A percentile compares a stretch with the other conserved stretches of the same genome.
phyloP scores from a whole-genome alignment of 768 basidiomycete species.

The Tricholoma sp. region DNA sequence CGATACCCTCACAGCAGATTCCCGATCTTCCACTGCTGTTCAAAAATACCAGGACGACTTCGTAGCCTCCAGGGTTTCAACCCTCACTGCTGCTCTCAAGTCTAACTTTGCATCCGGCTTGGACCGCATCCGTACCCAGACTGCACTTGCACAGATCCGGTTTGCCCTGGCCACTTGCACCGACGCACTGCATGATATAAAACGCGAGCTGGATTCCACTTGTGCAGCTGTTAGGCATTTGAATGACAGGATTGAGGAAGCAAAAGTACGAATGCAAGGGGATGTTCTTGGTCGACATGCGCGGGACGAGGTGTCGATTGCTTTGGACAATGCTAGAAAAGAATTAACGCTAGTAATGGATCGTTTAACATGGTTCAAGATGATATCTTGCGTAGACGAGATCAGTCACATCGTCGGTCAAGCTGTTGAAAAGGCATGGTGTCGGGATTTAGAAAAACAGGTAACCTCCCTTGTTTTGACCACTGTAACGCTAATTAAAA shows the following conservation, averaged over 20 bases:
- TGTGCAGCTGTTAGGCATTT: conserved; percentile 31
- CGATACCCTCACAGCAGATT: conserved; percentile 38
- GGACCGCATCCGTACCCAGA: conserved; percentile 27
- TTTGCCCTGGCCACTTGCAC: conserved; percentile 36
- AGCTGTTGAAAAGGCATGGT: conserved; percentile 37
- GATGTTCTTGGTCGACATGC: conserved; percentile 32
- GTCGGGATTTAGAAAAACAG: conserved; percentile 45
- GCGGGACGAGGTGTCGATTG: conserved; percentile 28
- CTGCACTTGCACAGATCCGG: conserved; percentile 33
- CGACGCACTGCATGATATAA: conserved; percentile 23
- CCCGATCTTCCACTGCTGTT: conserved; percentile 43
- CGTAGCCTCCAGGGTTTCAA: conserved; percentile 52
- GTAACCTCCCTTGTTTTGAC: conserved; percentile 22
- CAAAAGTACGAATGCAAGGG: conserved; percentile 27
- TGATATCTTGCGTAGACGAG: conserved; percentile 43
- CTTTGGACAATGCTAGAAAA: conserved; percentile 31
- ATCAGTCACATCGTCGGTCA: conserved; percentile 31
- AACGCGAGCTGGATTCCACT: conserved; percentile 31
- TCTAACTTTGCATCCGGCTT: conserved; percentile 14
- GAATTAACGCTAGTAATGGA: conserved; percentile 36
- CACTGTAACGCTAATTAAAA: background rate
- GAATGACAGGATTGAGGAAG: conserved; percentile 32
- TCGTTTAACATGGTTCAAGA: conserved; percentile 41
- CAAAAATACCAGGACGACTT: conserved; percentile 64
- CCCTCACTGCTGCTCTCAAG: conserved; percentile 37